Percentiles rank a stretch among this genome's conserved stretches.
These are phyloP conservation scores for Saccharomycopsis hybrid DNA, from an alignment of 1,139 yeast species.

Conservation along the genomic window DNA sequence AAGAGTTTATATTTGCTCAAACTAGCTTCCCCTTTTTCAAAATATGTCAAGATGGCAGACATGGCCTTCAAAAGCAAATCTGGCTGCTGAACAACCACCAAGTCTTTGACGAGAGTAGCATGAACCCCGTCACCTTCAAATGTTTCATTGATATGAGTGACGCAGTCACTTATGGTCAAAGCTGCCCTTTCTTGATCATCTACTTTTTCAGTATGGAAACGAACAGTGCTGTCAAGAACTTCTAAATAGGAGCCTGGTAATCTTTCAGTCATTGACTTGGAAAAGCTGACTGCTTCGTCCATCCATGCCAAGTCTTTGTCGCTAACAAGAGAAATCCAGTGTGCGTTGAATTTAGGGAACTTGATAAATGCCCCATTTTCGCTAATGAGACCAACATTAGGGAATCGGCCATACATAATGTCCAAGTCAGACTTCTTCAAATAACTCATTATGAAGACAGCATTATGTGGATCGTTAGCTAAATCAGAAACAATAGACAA, in stretches of 20 bases:
- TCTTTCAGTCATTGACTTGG: conserved; percentile 67
- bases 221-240: conserved; percentile 67
- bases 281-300: conserved; percentile 49
- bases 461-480: conserved; percentile 47
- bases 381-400: conserved; percentile 75
- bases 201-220: conserved; percentile 65
- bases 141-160: conserved; percentile 76
- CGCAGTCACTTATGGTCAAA: conserved; percentile 74
- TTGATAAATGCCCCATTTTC: conserved; percentile 78
- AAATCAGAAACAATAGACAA: conserved; percentile 37
- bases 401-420: conserved; percentile 58
- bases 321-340: conserved; percentile 64
- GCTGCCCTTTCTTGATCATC: conserved; percentile 65
- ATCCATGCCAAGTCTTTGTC: conserved; percentile 55
- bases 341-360: conserved; percentile 38
- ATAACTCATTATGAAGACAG: conserved; percentile 66
- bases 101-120: conserved; percentile 66
- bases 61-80: conserved; percentile 50
- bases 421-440: conserved; percentile 60
- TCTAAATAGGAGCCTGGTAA: conserved; percentile 73
- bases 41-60: conserved; percentile 30
- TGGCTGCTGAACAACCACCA: conserved; percentile 59
- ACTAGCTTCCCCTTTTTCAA: conserved; percentile 22
- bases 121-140: conserved; percentile 63
- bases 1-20: conserved; percentile 23